phyloP scores from a whole-genome alignment of 345 rosid species.

The Gossypium turneri region DNA sequence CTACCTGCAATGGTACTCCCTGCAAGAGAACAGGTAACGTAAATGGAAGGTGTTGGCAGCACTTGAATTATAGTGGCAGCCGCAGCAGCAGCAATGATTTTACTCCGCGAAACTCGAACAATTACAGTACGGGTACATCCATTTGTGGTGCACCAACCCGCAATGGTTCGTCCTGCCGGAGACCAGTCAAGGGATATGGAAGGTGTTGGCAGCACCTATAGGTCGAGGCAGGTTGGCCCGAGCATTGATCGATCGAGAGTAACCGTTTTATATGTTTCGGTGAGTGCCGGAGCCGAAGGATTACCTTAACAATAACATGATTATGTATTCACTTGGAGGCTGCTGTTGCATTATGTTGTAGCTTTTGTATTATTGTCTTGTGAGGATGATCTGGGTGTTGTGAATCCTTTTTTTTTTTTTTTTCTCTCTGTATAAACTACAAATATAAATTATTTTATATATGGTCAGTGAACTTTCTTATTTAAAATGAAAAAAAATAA shows the following conservation, averaged over 20 bases:
- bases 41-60: constrained; percentile 63
- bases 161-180: constrained; percentile 43
- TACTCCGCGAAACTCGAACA: background rate
- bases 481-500: too few relatives aligned
- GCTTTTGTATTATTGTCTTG: background rate
- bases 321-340: background rate
- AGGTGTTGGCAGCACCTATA: constrained; percentile 56
- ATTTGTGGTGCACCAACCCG: constrained; percentile 47
- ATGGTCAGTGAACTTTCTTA: background rate
- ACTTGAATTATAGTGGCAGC: constrained; percentile 11
- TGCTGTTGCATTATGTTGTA: background rate
- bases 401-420: background rate
- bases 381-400: background rate
- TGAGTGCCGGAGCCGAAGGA: background rate
- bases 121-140: background rate
- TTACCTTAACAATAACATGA: background rate
- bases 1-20: constrained; percentile 32
- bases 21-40: constrained; percentile 42
- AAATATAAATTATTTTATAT: background rate
- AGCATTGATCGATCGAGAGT: background rate
- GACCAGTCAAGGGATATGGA: constrained; percentile 37
- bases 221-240: background rate
- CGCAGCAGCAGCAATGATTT: background rate
- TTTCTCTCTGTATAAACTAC: background rate
- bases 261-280: too few relatives aligned